A percentile compares a stretch with the other conserved stretches of the same genome.
Conservation (phyloP, 306 rosid species). For the Hippophae gyantsensis region DNA sequence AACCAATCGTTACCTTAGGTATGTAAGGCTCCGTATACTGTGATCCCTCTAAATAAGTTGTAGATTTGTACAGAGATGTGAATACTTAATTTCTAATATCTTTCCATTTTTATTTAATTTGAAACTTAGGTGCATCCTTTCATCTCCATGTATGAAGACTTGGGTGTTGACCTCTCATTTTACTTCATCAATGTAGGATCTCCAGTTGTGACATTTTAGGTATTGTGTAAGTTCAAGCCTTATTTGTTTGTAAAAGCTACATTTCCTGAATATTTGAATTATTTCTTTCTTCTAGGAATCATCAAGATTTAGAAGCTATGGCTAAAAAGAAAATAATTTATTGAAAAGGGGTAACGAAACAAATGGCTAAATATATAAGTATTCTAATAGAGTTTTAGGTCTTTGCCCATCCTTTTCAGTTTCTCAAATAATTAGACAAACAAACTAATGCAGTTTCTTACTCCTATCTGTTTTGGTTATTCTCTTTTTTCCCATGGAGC, state of each 20-base stretch:
- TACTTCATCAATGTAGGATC: constrained; percentile 81
- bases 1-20: constrained; percentile 21
- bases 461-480: too few species aligned
- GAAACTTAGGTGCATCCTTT: constrained; percentile 65
- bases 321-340: background rate
- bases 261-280: background rate
- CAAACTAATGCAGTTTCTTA: too few species aligned
- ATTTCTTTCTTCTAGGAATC: background rate
- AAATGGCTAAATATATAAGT: too few species aligned
- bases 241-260: background rate
- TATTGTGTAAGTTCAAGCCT: constrained; percentile 30
- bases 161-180: constrained; percentile 58
- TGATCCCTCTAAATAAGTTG: background rate
- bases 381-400: too few species aligned
- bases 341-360: too few species aligned
- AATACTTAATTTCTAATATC: constrained; percentile 23
- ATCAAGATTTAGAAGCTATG: background rate
- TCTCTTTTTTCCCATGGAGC: too few species aligned
- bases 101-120: constrained; percentile 18
- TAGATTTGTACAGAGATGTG: background rate
- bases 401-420: too few species aligned
- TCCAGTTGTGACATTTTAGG: constrained; percentile 78
- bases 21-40: constrained; percentile 12
- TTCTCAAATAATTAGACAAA: too few species aligned
- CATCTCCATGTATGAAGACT: constrained; percentile 58